Evolutionary conservation across 2,329 filamentous ascomycete species (phyloP).

Genomic region (Ophiostoma montium): DNA sequence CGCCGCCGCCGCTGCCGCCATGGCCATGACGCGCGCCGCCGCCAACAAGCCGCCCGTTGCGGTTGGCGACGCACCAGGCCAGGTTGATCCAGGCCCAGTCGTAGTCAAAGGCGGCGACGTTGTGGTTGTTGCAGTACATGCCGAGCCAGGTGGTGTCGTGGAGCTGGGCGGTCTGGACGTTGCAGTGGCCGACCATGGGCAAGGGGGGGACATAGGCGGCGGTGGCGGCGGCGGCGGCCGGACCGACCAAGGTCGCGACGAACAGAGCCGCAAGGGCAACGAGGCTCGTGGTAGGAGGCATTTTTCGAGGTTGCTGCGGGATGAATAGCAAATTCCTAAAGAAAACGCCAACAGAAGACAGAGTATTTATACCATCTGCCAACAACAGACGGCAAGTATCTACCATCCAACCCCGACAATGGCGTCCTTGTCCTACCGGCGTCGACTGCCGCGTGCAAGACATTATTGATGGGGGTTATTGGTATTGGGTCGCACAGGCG

Average conservation of each 20-base stretch:
- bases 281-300: not conserved
- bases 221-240: not conserved
- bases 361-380: no score
- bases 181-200: slow-evolving; percentile 16
- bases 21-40: no score
- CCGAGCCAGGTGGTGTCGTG: slow-evolving; percentile 23
- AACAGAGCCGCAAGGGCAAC: not conserved
- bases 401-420: no score
- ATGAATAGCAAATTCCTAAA: no score
- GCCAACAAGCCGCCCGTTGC: slow-evolving; percentile 15
- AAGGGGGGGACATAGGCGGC: not conserved
- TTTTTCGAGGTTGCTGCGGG: no score
- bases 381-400: no score
- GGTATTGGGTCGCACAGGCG: no score
- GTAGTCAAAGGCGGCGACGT: slow-evolving; percentile 22
- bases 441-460: no score
- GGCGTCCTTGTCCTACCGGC: no score
- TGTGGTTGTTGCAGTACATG: slow-evolving; percentile 26
- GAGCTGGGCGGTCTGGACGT: slow-evolving; percentile 22
- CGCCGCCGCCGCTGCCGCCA: slow-evolving; percentile 16
- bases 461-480: no score
- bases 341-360: no score
- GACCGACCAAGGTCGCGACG: not conserved
- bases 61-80: slow-evolving; percentile 19
- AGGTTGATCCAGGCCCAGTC: slow-evolving; percentile 28